A percentile compares a stretch with the other conserved stretches of the same genome.
Conservation (phyloP, 495 filamentous ascomycete genomes). For the Aspergillus incahuasiensis region DNA sequence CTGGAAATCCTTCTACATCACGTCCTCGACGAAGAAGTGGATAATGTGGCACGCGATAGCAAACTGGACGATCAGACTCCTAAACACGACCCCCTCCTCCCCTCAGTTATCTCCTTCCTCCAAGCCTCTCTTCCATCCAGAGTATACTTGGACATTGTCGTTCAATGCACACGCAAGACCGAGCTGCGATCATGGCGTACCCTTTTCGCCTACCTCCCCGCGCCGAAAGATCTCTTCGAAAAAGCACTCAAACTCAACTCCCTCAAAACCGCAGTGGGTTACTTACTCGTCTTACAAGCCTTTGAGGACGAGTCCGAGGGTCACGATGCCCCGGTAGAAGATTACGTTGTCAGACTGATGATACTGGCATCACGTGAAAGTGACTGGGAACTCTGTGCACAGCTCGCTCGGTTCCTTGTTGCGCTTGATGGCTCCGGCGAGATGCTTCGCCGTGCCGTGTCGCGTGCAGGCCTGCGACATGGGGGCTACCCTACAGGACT, state of each 20-base stretch:
- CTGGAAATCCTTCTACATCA: constrained; percentile 91
- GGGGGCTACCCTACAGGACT: constrained; percentile 19
- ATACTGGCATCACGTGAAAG: constrained; percentile 73
- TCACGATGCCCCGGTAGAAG: constrained; percentile 58
- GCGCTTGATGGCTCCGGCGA: constrained; percentile 84
- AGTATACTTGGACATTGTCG: constrained; percentile 84
- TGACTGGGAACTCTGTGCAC: constrained; percentile 97
- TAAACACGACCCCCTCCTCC: constrained; percentile 64
- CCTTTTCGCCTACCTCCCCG: constrained; percentile 82
- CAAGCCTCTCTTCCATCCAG: constrained; percentile 70
- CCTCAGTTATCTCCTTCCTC: constrained; percentile 81
- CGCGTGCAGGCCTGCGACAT: constrained; percentile 55
- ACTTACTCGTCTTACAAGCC: constrained; percentile 90
- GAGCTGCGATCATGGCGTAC: constrained; percentile 94
- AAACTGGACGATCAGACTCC: constrained; percentile 26
- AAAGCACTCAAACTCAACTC: constrained; percentile 75
- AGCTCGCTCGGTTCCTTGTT: constrained; percentile 87
- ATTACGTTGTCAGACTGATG: constrained; percentile 70
- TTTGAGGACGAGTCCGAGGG: constrained; percentile 78
- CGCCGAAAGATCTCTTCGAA: constrained; percentile 87
- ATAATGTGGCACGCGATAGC: constrained; percentile 61
- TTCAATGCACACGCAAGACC: constrained; percentile 96
- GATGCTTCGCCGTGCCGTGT: constrained; percentile 74
- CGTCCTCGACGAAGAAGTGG: constrained; percentile 91
- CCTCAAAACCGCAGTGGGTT: constrained; percentile 95